Conservation (phyloP, 169 alveolate species). For the Toxoplasma gondii region DNA sequence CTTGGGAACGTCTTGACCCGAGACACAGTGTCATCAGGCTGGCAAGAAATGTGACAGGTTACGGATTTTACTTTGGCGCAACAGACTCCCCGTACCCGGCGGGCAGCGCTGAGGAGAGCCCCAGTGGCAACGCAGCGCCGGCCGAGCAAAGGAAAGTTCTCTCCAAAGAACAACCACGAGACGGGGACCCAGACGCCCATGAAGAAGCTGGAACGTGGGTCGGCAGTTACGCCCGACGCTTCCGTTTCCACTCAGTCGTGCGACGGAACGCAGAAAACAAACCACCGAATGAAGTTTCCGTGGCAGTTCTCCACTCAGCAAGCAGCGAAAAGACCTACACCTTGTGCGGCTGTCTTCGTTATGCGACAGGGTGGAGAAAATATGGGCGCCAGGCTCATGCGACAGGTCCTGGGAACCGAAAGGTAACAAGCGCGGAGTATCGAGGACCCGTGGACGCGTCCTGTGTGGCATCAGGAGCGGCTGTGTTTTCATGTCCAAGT, state of each 20-base stretch:
- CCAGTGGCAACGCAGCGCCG: background rate
- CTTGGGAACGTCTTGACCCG: background rate
- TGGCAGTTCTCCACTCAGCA: background rate
- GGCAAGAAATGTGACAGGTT: background rate
- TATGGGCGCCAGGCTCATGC: background rate
- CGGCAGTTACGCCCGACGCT: background rate
- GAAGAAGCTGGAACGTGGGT: background rate
- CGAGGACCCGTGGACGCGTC: background rate
- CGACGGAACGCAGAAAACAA: background rate
- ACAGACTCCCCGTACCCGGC: background rate
- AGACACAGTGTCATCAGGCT: background rate
- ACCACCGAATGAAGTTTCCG: background rate
- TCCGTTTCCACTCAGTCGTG: background rate
- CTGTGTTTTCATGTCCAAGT: too few species aligned
- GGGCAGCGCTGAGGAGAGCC: background rate
- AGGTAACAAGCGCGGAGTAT: background rate
- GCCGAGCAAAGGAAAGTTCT: background rate
- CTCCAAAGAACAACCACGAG: background rate
- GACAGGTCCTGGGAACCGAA: background rate
- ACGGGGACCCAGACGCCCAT: background rate
- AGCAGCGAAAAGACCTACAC: background rate
- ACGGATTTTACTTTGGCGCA: conserved; percentile 26
- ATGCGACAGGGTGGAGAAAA: background rate
- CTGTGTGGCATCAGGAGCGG: background rate
- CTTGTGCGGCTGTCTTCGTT: background rate